A percentile compares a stretch with the other conserved stretches of the same genome.
phyloP scores from a whole-genome alignment of 345 rosid species.

The Odontarrhena argentea region DNA sequence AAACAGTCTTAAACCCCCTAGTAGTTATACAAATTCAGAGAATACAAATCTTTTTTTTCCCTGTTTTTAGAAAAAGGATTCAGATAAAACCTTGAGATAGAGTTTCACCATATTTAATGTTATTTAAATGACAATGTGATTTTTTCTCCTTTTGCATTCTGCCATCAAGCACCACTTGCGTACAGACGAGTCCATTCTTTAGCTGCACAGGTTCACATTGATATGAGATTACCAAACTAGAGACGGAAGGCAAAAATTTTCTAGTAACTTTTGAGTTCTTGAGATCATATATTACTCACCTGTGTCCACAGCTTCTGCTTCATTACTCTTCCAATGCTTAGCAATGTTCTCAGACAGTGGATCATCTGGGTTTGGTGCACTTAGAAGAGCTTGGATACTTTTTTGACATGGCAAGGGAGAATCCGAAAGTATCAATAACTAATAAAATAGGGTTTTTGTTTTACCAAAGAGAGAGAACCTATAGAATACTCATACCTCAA shows the following conservation, averaged over 20 bases:
- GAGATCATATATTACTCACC: slow-evolving; percentile 21
- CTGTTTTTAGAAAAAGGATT: slow-evolving; percentile 26
- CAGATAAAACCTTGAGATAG: slow-evolving; percentile 37
- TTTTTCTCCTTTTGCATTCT: slow-evolving; percentile 33
- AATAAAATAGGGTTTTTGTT: background rate
- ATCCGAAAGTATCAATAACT: background rate
- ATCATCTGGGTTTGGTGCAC: slow-evolving; percentile 99
- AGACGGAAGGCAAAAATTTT: background rate
- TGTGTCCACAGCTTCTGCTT: slow-evolving; percentile 51
- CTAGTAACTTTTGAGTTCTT: background rate
- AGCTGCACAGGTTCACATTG: slow-evolving; percentile 61
- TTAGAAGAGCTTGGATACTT: slow-evolving; percentile 88
- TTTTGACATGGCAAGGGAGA: background rate
- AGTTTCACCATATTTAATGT: slow-evolving; percentile 42
- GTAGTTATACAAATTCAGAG: slow-evolving; percentile 35
- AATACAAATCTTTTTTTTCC: slow-evolving; percentile 29
- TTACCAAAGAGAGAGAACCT: background rate
- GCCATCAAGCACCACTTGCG: slow-evolving; percentile 79
- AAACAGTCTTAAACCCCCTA: slow-evolving; percentile 34
- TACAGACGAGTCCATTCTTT: slow-evolving; percentile 97
- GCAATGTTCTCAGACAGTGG: slow-evolving; percentile 98
- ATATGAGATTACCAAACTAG: background rate
- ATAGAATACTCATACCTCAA: slow-evolving; percentile 61
- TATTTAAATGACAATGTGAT: slow-evolving; percentile 33
- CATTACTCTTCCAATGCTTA: slow-evolving; percentile 97